Conservation (phyloP, 352 stramenopile species). For the Pythium graminicola region DNA sequence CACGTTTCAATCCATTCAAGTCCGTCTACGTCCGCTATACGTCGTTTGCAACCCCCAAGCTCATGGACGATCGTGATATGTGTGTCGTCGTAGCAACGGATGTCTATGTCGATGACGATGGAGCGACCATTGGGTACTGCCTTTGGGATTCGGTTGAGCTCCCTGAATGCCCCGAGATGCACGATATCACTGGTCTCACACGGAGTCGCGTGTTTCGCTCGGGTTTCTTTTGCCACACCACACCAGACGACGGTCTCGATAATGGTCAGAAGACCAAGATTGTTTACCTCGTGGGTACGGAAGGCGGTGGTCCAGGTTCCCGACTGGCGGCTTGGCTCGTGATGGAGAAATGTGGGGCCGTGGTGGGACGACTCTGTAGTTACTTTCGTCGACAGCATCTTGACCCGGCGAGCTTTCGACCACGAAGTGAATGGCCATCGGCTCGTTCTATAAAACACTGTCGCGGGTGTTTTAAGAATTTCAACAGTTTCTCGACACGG, state of each 20-base stretch:
- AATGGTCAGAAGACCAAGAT: slow-evolving; percentile 39
- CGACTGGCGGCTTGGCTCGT: slow-evolving; percentile 30
- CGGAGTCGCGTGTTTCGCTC: slow-evolving; percentile 40
- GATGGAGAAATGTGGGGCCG: slow-evolving; percentile 44
- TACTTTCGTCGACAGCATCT: slow-evolving; percentile 44
- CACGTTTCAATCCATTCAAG: slow-evolving; percentile 30
- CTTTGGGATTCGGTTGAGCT: slow-evolving; percentile 53
- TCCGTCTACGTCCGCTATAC: slow-evolving; percentile 33
- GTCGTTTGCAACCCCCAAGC: slow-evolving; percentile 29
- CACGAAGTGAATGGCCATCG: slow-evolving; percentile 37
- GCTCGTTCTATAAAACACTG: slow-evolving; percentile 28
- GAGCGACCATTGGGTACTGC: slow-evolving; percentile 50
- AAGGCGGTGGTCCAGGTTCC: slow-evolving; percentile 25
- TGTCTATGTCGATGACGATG: slow-evolving; percentile 27
- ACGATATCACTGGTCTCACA: slow-evolving; percentile 18
- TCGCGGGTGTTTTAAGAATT: slow-evolving; percentile 27
- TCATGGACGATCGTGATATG: slow-evolving; percentile 32
- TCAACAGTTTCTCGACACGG: slow-evolving; percentile 33
- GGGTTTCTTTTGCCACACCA: slow-evolving; percentile 37
- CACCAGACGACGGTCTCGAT: not conserved
- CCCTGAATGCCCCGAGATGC: slow-evolving; percentile 1
- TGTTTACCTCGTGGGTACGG: slow-evolving; percentile 47
- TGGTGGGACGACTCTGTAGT: slow-evolving; percentile 34
- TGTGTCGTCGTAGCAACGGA: slow-evolving; percentile 36
- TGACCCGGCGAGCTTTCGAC: slow-evolving; percentile 43